Percentiles rank a stretch among this genome's conserved stretches.
phyloP scores from a whole-genome alignment of 192 early-diverging fungal genomes.

The Coemansia sp. region DNA sequence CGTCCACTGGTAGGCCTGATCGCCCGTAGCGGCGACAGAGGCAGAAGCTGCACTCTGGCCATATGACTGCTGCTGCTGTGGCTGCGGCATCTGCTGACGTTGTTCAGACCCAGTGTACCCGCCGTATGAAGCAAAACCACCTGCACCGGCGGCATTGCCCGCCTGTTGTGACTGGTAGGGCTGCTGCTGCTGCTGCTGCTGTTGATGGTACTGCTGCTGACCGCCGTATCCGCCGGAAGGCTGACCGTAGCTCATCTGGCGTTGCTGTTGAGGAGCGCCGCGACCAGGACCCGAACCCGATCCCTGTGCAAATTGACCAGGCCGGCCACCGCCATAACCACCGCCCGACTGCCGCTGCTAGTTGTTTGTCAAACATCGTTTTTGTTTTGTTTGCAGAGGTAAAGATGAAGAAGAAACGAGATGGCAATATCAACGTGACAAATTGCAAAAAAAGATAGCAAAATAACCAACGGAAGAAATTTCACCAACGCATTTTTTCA shows the following conservation, averaged over 20 bases:
- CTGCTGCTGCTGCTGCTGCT: slow-evolving; percentile 11
- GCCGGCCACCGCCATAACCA: background rate
- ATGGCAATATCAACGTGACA: too few species aligned
- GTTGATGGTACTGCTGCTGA: slow-evolving; percentile 9
- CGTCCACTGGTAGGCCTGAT: slow-evolving; percentile 41
- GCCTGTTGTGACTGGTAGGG: background rate
- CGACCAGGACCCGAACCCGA: slow-evolving; percentile 11
- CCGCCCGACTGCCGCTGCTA: too few species aligned
- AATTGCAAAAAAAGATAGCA: too few species aligned
- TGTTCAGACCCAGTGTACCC: slow-evolving; percentile 18
- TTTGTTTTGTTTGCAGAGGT: too few species aligned
- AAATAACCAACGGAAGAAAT: too few species aligned
- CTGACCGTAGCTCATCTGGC: slow-evolving; percentile 1
- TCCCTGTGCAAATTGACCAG: slow-evolving; percentile 2
- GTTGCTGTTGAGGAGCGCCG: background rate
- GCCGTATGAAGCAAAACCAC: too few species aligned
- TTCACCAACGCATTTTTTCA: too few species aligned
- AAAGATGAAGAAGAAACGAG: too few species aligned
- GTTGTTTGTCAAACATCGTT: too few species aligned
- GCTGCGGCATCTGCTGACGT: slow-evolving; percentile 16
- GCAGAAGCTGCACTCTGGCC: slow-evolving; percentile 10
- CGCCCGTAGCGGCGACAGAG: slow-evolving; percentile 6
- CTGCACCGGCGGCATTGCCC: too few species aligned
- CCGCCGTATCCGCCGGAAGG: slow-evolving; percentile 19
- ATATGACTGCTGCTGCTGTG: slow-evolving; percentile 23